A percentile compares a stretch with the other conserved stretches of the same genome.
phyloP scores from a whole-genome alignment of 768 basidiomycete species.

The Suillus variegatus region DNA sequence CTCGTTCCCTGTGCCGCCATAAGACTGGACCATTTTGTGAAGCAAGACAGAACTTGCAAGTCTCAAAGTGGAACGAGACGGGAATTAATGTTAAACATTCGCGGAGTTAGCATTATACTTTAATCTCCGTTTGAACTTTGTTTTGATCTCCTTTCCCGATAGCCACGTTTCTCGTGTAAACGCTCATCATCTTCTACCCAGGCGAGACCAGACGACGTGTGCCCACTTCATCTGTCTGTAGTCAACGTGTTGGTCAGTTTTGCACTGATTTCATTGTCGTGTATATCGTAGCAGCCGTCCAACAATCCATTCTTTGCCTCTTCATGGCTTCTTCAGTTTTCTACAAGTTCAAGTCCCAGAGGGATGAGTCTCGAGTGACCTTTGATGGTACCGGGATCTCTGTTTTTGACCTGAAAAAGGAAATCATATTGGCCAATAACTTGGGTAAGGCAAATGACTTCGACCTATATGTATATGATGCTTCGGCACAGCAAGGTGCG shows the following conservation, averaged over 20 bases:
- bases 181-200: constrained; percentile 3
- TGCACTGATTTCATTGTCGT: constrained; percentile 16
- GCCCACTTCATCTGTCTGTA: constrained; percentile 14
- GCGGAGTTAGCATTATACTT: constrained; percentile 11
- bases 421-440: constrained; percentile 95
- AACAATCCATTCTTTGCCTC: constrained; percentile 17
- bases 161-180: constrained; percentile 8
- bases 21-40: constrained; percentile 30
- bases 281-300: constrained; percentile 18
- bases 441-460: constrained; percentile 97
- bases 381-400: constrained; percentile 99
- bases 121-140: constrained; percentile 23
- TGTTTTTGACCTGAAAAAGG: constrained; percentile 98
- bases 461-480: constrained; percentile 87
- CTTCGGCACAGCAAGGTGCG: constrained; percentile 86
- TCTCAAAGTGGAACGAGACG: constrained; percentile 15
- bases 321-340: constrained; percentile 91
- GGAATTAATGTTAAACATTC: constrained; percentile 5
- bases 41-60: constrained; percentile 10
- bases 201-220: constrained; percentile 17
- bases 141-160: constrained; percentile 9
- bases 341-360: constrained; percentile 96
- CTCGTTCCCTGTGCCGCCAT: constrained; percentile 22
- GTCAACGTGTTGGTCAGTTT: constrained; percentile 24
- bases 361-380: constrained; percentile 90